Percentiles rank a stretch among this genome's conserved stretches.
Conservation (phyloP, 345 rosid species). For the Reutealis trisperma region DNA sequence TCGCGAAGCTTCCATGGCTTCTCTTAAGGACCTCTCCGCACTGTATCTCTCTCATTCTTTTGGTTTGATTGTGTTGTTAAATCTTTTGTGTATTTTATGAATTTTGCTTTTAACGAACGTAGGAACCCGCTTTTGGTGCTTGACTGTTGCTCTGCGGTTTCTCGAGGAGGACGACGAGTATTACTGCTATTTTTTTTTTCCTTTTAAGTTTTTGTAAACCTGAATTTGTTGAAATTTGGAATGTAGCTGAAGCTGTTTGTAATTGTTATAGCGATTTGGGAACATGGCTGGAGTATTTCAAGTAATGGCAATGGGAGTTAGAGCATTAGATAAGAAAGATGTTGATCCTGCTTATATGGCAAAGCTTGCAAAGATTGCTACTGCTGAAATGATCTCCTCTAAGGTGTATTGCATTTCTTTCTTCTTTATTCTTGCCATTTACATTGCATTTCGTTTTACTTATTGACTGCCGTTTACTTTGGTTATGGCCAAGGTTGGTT, state of each 20-base stretch:
- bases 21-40: constrained; percentile 72
- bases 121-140: constrained; percentile 96
- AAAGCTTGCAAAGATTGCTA: constrained; percentile 91
- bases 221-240: background rate
- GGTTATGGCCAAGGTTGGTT: background rate
- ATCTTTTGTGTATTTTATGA: background rate
- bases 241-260: background rate
- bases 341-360: constrained; percentile 71
- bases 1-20: constrained; percentile 78
- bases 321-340: constrained; percentile 57
- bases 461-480: background rate
- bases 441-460: background rate
- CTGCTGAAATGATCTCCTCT: constrained; percentile 88
- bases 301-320: constrained; percentile 83
- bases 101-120: background rate
- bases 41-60: constrained; percentile 38
- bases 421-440: background rate
- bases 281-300: constrained; percentile 96
- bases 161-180: constrained; percentile 94
- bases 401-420: constrained; percentile 47
- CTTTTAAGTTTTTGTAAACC: background rate
- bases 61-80: background rate
- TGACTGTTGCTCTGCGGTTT: constrained; percentile 80
- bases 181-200: background rate
- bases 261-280: constrained; percentile 64